These are phyloP conservation scores for Polytrichum formosum DNA, from an alignment of 225 moss, liverwort and hornwort species.

Conservation along the genomic window DNA sequence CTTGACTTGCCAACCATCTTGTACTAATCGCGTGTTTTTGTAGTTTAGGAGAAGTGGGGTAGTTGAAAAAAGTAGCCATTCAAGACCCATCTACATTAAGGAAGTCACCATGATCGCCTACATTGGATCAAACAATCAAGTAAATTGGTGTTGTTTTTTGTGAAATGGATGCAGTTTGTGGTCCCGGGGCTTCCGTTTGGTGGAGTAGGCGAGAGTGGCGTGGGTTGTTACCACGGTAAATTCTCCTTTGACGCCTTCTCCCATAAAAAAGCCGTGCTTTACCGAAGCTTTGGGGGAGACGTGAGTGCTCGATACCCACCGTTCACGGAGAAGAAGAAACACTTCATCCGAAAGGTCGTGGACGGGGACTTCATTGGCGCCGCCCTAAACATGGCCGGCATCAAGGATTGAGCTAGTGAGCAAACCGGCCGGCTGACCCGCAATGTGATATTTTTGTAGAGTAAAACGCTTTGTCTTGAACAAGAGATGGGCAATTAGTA, in stretches of 20 bases:
- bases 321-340: constrained; percentile 42
- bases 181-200: constrained; percentile 65
- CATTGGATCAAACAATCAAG: not conserved
- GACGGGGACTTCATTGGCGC: constrained; percentile 42
- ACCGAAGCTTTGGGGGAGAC: constrained; percentile 39
- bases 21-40: too few species aligned
- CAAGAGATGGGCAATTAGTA: too few species aligned
- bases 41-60: too few species aligned
- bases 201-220: constrained; percentile 89
- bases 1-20: too few species aligned
- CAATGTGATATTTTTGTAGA: too few species aligned
- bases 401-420: constrained; percentile 29
- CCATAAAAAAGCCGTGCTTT: constrained; percentile 71
- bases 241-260: constrained; percentile 76
- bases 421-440: too few species aligned
- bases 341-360: constrained; percentile 34
- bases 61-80: too few species aligned
- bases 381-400: constrained; percentile 36
- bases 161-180: constrained; percentile 40
- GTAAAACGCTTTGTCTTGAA: too few species aligned
- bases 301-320: constrained; percentile 63
- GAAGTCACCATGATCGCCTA: not conserved
- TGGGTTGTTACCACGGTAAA: constrained; percentile 78
- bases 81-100: too few species aligned
- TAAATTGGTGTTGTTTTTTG: not conserved